Conservation (phyloP, 2,329 filamentous ascomycete genomes). For the Xylaria polymorpha region DNA sequence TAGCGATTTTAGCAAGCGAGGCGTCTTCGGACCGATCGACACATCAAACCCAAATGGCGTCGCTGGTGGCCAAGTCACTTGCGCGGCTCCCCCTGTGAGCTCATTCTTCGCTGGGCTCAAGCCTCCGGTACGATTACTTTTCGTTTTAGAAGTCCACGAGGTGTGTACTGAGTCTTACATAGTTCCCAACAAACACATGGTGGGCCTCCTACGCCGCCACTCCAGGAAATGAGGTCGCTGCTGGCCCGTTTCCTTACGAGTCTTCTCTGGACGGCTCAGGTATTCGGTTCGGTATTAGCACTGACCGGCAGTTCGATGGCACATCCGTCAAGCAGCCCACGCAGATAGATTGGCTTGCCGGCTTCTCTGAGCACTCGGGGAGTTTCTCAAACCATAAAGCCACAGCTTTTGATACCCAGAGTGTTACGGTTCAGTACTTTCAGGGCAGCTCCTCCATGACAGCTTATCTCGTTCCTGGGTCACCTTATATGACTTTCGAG, state of each 20-base stretch:
- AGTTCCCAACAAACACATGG: slow-evolving; percentile 30
- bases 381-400: slow-evolving; percentile 24
- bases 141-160: background rate
- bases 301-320: slow-evolving; percentile 21
- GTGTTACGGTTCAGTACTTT: slow-evolving; percentile 27
- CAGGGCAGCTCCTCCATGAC: slow-evolving; percentile 16
- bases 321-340: slow-evolving; percentile 28
- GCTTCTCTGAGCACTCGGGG: slow-evolving; percentile 23
- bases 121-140: slow-evolving; percentile 9
- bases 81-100: slow-evolving; percentile 19
- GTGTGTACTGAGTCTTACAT: slow-evolving; percentile 4
- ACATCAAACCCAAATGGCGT: slow-evolving; percentile 9
- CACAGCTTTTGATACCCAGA: slow-evolving; percentile 26
- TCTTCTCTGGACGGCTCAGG: slow-evolving; percentile 11
- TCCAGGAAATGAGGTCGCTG: slow-evolving; percentile 20
- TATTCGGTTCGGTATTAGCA: slow-evolving; percentile 23
- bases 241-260: slow-evolving; percentile 28
- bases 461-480: slow-evolving; percentile 28
- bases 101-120: slow-evolving; percentile 29
- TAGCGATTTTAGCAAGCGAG: slow-evolving; percentile 18
- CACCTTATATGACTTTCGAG: slow-evolving; percentile 23
- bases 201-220: slow-evolving; percentile 26
- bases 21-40: slow-evolving; percentile 21
- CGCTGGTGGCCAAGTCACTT: slow-evolving; percentile 16
- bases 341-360: slow-evolving; percentile 26